Evolutionary conservation across 2,329 filamentous ascomycete species (phyloP), one percentile per base, ranked within the genome.

Genomic region (Colletotrichum godetiae): DNA sequence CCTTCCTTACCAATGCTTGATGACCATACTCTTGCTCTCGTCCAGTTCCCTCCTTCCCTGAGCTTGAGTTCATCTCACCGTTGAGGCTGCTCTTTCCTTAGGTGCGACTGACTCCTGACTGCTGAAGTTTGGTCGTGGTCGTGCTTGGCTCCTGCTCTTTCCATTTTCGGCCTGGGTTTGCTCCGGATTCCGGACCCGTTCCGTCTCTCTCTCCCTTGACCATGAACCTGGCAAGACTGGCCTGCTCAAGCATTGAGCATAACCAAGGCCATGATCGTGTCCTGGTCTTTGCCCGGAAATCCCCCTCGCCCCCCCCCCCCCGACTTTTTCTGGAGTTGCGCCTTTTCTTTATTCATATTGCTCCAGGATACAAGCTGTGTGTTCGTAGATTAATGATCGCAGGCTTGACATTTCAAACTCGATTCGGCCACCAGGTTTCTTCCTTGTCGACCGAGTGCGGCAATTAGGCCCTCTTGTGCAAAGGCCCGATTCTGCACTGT

Each of bases 401-500:
- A 49, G 6, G 42, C 42, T 63, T 31, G 27, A 33, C 27, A 27
- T 24, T 13, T 15, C 12, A 31, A n/a, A 35, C 42, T 31, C 60
- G n/a, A 35, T 19, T 62, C 52, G 55, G 35, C 66, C 68, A 65
- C 52, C 35, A 63, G 12, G 27, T 53, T 31, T 57, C 35, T 58
- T 68, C 69, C 65, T 68, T 62, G 69, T 68, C 58, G 13, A 24
- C 31, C 35, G 37, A 49, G 33, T 63, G 55, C 55, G 37, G 64
- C 58, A 59, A 27, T 62, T 64, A 52, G 60, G 66, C 59, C 35
- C 53, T 35, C 65, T 55, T 46, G 53, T n/a, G 46, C 66, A 72
- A 64, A 60, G 70, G 66, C 59, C 66, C 70, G 66, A 56, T 59
- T 64, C 42, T 53, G 61, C 59, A 59, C 57, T 33, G 42, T 49